Conservation (phyloP, 2,329 filamentous ascomycete genomes). For the Clathrospora elynae region DNA sequence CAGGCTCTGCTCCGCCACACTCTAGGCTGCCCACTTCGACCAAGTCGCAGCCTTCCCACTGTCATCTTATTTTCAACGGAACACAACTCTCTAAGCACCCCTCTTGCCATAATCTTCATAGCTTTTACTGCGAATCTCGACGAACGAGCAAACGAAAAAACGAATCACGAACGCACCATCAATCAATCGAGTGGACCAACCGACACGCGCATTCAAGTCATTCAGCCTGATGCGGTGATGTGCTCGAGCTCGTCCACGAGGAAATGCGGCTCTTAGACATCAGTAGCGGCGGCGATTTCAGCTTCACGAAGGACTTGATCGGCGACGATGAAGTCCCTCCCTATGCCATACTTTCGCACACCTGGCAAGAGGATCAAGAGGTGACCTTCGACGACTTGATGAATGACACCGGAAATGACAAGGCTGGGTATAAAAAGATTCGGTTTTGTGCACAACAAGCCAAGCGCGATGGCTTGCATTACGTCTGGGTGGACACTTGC, state of each 20-base stretch:
- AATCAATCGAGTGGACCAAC: no score
- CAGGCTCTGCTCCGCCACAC: no score
- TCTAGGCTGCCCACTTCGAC: no score
- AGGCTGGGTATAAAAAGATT: slow-evolving; percentile 12
- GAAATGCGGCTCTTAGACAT: neutral
- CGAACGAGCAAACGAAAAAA: no score
- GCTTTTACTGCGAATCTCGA: no score
- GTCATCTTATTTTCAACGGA: no score
- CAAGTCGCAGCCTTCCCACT: no score
- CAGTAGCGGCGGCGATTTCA: neutral
- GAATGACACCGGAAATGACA: slow-evolving; percentile 12
- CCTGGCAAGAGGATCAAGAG: slow-evolving; percentile 20
- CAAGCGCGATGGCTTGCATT: neutral
- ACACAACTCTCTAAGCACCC: no score
- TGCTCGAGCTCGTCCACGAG: neutral
- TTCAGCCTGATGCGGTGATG: neutral
- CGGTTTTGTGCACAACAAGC: slow-evolving; percentile 6
- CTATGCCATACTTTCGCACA: slow-evolving; percentile 28
- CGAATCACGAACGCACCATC: no score
- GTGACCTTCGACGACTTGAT: slow-evolving; percentile 21
- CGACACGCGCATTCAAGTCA: no score
- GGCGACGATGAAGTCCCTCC: slow-evolving; percentile 12
- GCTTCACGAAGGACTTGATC: neutral
- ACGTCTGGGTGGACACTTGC: no score
- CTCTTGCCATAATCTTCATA: no score